Percentiles rank a stretch among this genome's conserved stretches.
Evolutionary conservation across 129 eudicot species (phyloP).

Genomic region (Chrysanthemum seticuspe): DNA sequence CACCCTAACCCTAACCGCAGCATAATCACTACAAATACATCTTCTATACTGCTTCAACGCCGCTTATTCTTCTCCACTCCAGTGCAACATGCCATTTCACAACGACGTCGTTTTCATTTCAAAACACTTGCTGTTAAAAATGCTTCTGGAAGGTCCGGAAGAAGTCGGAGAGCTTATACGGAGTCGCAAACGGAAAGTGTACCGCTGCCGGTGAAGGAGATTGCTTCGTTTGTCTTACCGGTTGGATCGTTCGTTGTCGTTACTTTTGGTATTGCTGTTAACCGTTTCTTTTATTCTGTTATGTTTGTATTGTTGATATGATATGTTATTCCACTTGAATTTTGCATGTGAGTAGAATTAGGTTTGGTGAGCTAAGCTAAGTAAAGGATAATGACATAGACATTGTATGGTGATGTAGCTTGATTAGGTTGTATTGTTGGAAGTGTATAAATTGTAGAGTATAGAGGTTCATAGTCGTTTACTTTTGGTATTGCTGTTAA

Average conservation of each 20-base stretch:
- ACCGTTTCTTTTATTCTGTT: not conserved
- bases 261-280: constrained; percentile 64
- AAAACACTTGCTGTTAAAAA: constrained; percentile 32
- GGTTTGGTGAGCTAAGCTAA: not conserved
- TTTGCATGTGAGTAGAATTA: not conserved
- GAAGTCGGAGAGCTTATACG: constrained; percentile 53
- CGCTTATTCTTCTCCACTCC: constrained; percentile 19
- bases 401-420: not conserved
- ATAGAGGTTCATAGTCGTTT: too few relatives aligned
- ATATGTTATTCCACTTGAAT: not conserved
- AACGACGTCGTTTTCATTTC: constrained; percentile 27
- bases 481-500: too few relatives aligned
- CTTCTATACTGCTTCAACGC: constrained; percentile 14
- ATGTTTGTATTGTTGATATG: too few relatives aligned
- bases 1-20: constrained; percentile 39
- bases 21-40: not conserved
- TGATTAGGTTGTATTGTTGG: too few relatives aligned
- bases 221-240: constrained; percentile 50
- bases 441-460: too few relatives aligned
- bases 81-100: constrained; percentile 13
- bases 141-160: constrained; percentile 40
- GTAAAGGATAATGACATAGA: not conserved
- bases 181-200: constrained; percentile 52
- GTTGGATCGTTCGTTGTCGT: constrained; percentile 58
- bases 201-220: constrained; percentile 43